Evolutionary conservation across 345 rosid species (phyloP).

Genomic region (Brassica napus): Da-Ae NC_063451.1:41747501-41748000

Average conservation of each 20-base stretch:
- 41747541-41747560: constrained; percentile 1
- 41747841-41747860: constrained; percentile 63
- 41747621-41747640: constrained; percentile 76
- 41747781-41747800: constrained; percentile 51
- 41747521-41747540: constrained; percentile 77
- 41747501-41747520: constrained; percentile 69
- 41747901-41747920: constrained; percentile 72
- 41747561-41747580: background rate
- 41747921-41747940: constrained; percentile 80
- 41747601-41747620: constrained; percentile 30
- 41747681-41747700: constrained; percentile 69
- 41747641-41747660: constrained; percentile 79
- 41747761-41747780: constrained; percentile 46
- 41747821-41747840: constrained; percentile 84
- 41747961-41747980: constrained; percentile 74
- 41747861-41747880: constrained; percentile 59
- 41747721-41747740: background rate
- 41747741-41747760: background rate
- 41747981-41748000: background rate
- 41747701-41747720: background rate
- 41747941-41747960: constrained; percentile 59
- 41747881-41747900: constrained; percentile 76
- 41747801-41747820: constrained; percentile 81
- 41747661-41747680: constrained; percentile 71
- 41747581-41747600: background rate